A percentile compares a stretch with the other conserved stretches of the same genome.
Conservation (phyloP, 1,284 basidiomycete species). For the Xerocomus minutiporus region DNA sequence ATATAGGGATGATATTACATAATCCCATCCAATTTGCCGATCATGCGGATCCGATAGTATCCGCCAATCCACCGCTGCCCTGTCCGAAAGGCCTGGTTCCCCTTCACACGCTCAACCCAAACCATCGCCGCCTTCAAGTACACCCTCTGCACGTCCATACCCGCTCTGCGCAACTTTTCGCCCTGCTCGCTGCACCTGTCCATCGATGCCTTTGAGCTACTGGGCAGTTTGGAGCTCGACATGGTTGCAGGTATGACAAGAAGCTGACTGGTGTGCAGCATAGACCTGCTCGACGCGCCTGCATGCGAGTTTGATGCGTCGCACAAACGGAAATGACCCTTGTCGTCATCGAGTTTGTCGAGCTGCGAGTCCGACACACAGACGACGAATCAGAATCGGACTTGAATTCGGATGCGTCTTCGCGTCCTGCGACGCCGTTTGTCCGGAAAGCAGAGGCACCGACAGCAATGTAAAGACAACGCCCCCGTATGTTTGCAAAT, state of each 20-base stretch:
- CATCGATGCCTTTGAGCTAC: constrained; percentile 26
- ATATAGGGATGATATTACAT: too few relatives aligned
- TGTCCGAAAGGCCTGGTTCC: constrained; percentile 41
- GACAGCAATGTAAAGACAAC: too few relatives aligned
- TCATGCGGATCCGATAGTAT: too few relatives aligned
- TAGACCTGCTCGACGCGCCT: too few relatives aligned
- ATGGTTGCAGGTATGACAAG: constrained; percentile 13
- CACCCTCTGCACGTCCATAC: too few relatives aligned
- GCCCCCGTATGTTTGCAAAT: constrained; percentile 6
- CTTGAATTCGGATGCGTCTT: not conserved
- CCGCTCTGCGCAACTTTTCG: too few relatives aligned
- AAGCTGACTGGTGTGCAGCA: too few relatives aligned
- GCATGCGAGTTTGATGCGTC: too few relatives aligned
- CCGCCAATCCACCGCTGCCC: constrained; percentile 24
- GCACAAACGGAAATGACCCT: too few relatives aligned
- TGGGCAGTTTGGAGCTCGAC: constrained; percentile 37
- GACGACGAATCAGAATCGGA: constrained; percentile 26
- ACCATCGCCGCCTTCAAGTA: too few relatives aligned
- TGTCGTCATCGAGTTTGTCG: constrained; percentile 12
- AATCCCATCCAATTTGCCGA: constrained; percentile 17
- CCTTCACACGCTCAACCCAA: constrained; percentile 13
- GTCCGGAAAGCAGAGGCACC: not conserved
- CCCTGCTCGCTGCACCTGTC: too few relatives aligned
- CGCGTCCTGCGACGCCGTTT: not conserved
- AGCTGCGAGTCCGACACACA: constrained; percentile 1